These are phyloP conservation scores for Botrytis paeoniae DNA, from an alignment of 2,329 filamentous ascomycete genomes.

Conservation along the genomic window DNA sequence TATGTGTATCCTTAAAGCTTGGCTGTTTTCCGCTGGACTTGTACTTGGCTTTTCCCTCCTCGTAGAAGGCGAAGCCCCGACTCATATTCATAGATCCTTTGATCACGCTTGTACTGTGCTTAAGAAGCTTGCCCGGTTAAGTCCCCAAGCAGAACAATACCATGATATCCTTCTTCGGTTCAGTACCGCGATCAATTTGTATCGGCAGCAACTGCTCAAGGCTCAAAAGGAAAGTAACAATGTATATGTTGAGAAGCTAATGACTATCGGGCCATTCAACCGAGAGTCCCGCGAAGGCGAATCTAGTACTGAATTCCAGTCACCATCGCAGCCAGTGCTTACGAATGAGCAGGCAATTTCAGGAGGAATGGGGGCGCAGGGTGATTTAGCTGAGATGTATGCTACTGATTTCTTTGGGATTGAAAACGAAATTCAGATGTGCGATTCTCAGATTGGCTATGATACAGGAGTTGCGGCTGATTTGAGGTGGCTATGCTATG, in stretches of 20 bases:
- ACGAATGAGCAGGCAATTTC: not conserved
- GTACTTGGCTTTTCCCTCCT: slow-evolving; percentile 12
- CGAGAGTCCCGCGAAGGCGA: not conserved
- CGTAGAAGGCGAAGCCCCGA: not conserved
- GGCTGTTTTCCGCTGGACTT: slow-evolving; percentile 4
- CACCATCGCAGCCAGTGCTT: not conserved
- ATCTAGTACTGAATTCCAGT: not conserved
- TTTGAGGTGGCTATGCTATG: slow-evolving; percentile 11
- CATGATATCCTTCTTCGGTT: slow-evolving; percentile 8
- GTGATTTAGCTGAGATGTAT: not conserved
- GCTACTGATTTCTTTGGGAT: slow-evolving; percentile 9
- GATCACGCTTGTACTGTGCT: slow-evolving; percentile 2
- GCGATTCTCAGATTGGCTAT: slow-evolving; percentile 10
- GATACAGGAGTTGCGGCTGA: slow-evolving; percentile 11
- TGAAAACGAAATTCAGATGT: slow-evolving; percentile 10
- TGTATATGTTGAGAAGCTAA: slow-evolving; percentile 7
- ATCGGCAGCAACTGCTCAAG: not conserved
- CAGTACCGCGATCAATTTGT: not conserved
- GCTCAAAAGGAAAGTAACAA: not conserved
- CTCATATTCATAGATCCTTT: not conserved
- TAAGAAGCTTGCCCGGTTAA: not conserved
- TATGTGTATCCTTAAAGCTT: slow-evolving; percentile 10
- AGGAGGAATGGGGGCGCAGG: not conserved
- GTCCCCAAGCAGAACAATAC: slow-evolving; percentile 11
- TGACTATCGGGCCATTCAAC: not conserved